phyloP scores from a whole-genome alignment of 805 yeast genomes.

The Diddensiella santjacobensis region DNA sequence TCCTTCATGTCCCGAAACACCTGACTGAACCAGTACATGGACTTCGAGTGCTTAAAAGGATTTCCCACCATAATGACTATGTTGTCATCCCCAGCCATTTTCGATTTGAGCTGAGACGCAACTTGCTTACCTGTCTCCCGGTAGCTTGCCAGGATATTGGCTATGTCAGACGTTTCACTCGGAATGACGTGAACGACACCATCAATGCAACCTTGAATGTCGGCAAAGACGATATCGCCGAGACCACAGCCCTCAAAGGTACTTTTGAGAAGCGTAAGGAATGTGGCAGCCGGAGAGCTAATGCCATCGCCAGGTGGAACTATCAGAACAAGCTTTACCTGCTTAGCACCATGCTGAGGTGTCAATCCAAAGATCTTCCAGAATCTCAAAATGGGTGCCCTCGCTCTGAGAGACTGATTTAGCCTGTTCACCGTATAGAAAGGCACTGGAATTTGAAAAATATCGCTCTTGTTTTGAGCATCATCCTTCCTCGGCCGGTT shows the following conservation, averaged over 20 bases:
- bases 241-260: constrained; percentile 36
- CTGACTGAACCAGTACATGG: constrained; percentile 11
- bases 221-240: constrained; percentile 30
- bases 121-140: background rate
- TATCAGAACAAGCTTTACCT: constrained; percentile 29
- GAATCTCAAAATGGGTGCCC: constrained; percentile 37
- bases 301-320: constrained; percentile 28
- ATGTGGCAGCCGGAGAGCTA: constrained; percentile 21
- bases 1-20: constrained; percentile 23
- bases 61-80: constrained; percentile 20
- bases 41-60: constrained; percentile 18
- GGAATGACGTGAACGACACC: constrained; percentile 14
- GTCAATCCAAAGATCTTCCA: constrained; percentile 38
- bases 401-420: constrained; percentile 31
- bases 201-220: constrained; percentile 13
- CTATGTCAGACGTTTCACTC: background rate
- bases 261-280: constrained; percentile 27
- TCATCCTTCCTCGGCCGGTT: background rate
- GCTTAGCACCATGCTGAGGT: constrained; percentile 32
- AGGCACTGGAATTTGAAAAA: constrained; percentile 20
- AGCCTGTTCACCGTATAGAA: constrained; percentile 15
- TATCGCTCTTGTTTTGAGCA: constrained; percentile 4
- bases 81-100: constrained; percentile 4
- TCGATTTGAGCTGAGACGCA: background rate
- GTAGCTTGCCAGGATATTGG: background rate